Base-by-base conservation (phyloP, 2,329 filamentous ascomycete genomes). In the Aspergillus phoenicis region DNA sequence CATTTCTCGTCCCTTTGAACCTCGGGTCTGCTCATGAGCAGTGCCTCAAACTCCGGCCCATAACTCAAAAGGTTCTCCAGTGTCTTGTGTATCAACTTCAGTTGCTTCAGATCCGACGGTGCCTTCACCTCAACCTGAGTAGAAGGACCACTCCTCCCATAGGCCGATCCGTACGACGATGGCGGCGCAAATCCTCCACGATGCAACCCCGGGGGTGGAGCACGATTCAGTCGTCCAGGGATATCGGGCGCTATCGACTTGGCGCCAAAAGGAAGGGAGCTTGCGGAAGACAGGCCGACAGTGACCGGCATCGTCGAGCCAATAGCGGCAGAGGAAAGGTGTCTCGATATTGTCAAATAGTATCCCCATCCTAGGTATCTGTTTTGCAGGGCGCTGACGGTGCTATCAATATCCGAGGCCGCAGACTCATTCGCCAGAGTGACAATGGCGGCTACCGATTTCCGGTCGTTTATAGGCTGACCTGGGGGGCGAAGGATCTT, bases 1-100 rank as follows among this genome's bases (percentile, higher is more conserved):
- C 94, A 98, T 66, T 89, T 93, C 74, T 96, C 91, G 62, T 97
- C 91, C 43, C 84, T 85, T 73, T 96, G 91, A 1, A 98, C 90
- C 58, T 93, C 87, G 0, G 90, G 86, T 17, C 91, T 84, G 53
- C 89, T 89, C 95, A 98, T 98, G 6, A 99, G 83, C 2, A 96
- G 81, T 5, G 93, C 93, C 76, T 99, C 95, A 62, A 97, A 96
- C 70, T 95, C 91, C 0, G 91, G 87, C 0, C 93, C 93, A 67
- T 95, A 87, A 22, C 87, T 86, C 8, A 97, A 80, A 0, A 98
- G 82, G 2, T 85, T 84, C 71, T 98, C 94, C 36, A 96, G 84
- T 0, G 93, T 90, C 73, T 90, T 93, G 78, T 98, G 94, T 62
- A 98, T 96, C 48, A 96, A 83, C 60, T 88, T 88, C 0, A 97